A percentile compares a stretch with the other conserved stretches of the same genome.
These are phyloP conservation scores for Neoarthrinium moseri DNA, from an alignment of 2,329 filamentous ascomycete genomes.

Conservation along the genomic window DNA sequence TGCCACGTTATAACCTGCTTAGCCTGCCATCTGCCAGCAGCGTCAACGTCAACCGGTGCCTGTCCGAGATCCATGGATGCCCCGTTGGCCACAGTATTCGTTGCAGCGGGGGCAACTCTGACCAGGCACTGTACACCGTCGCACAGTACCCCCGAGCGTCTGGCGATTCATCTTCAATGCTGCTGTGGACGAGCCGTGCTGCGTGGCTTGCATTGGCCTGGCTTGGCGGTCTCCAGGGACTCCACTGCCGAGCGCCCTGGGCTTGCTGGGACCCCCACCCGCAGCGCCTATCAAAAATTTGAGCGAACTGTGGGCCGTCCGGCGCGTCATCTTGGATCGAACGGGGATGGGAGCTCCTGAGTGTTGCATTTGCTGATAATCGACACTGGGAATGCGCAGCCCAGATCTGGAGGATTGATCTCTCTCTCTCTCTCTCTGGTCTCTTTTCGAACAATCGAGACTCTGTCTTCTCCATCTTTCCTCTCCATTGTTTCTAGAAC, in stretches of 20 bases:
- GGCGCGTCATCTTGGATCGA: background rate
- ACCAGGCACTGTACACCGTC: too few relatives aligned
- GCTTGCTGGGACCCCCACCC: background rate
- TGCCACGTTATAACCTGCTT: too few relatives aligned
- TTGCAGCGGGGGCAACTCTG: too few relatives aligned
- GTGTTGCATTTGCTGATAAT: background rate
- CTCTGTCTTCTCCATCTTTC: background rate
- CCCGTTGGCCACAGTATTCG: too few relatives aligned
- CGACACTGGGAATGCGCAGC: background rate
- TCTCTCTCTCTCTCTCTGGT: background rate
- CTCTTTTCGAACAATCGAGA: conserved; percentile 4
- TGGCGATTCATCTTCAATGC: too few relatives aligned
- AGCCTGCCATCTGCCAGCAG: too few relatives aligned
- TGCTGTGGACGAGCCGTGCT: too few relatives aligned
- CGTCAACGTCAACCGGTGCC: too few relatives aligned
- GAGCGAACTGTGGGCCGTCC: conserved; percentile 6
- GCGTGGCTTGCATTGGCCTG: too few relatives aligned
- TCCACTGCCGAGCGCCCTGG: conserved; percentile 4
- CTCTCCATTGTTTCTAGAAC: conserved; percentile 5
- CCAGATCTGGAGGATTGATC: conserved; percentile 2
- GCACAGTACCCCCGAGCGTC: too few relatives aligned
- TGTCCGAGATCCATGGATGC: too few relatives aligned
- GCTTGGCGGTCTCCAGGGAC: too few relatives aligned
- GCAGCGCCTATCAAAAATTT: conserved; percentile 11
- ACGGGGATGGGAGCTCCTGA: background rate